Base-by-base conservation (phyloP, 208 protist species). In the Leishmania turanica region DNA sequence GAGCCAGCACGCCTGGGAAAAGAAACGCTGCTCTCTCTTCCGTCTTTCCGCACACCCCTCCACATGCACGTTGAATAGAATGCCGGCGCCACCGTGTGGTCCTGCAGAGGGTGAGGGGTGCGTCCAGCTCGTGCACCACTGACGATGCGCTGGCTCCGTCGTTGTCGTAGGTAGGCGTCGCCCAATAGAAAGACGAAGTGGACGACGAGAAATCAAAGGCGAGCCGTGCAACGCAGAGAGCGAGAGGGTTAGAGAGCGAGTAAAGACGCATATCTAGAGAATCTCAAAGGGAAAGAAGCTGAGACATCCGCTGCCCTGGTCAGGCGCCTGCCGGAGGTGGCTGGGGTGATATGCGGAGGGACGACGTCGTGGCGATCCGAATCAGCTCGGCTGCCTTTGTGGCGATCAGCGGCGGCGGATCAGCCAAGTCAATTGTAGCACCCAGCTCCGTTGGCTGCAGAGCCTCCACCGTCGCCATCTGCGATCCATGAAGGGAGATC, bases 381-480 rank as follows among this genome's bases (percentile, higher is more conserved):
- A 83, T 65, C 21, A 88, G 77, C 51, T 82, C 75, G 27, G 68
- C 83, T 68, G 81, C 85, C 51, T 84, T 82, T 72, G 72, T 53
- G 11, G 58, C 75, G 40, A 92, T 86, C 45, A 89, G 70, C 40
- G 85, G 69, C 3, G 81, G 78, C 13, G 81, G 42, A 65, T 85
- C 66, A 15, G 74, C 51, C 40, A 88, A 53, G 66, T 89, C 83
- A 1, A 91, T 83, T 0, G 77, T 75, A 27, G 90, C 47, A 5
- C 91, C 92, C 1, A 76, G 62, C 77, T 95, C 90, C 21, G 77
- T 64, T 9, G 75, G 58, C 49, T 84, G 68, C 74, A 95, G 75
- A 17, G 86, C 77, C 81, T 97, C 90, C 64, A 93, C 60, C 17
- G 77, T 87, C 0, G 79, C 81, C 51, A 94, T 79, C 88, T 96